Evolutionary conservation across 2,329 filamentous ascomycete species (phyloP), one percentile per base, ranked within the genome.

Genomic region (Aspergillus jensenii): DNA sequence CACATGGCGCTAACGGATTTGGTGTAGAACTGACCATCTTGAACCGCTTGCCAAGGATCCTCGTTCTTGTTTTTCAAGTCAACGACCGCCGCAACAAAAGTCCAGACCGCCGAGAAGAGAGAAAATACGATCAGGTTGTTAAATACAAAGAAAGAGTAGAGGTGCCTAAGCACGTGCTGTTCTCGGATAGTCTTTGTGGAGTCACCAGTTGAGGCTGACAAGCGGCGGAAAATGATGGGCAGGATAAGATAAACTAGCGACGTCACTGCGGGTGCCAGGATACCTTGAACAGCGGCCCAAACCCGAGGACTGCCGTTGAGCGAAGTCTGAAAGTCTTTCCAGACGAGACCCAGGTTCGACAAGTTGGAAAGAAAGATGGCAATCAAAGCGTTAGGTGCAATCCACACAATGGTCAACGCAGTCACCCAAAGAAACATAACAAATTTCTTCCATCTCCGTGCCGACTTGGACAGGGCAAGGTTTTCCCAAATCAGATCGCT

Each of bases 401-500:
- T 88, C 90, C 93, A 99, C 7, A 96, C 71, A 1, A 96, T 59
- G 0, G 93, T 98, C 52, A 99, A 77, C 0, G 93, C 67, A 3
- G 84, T 79, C 43, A 96, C 88, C 91, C 93, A 97, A 56, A 96
- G 74, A 59, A 89, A 89, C 76, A 95, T 96, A 67, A 91, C 81
- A 61, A 93, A 82, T 40, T 88, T 82, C 66, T 89, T 89, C 78
- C 89, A 90, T 61, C 83, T 84, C 53, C 93, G 85, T 1, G 87
- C 84, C 27, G 84, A 79, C 40, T 87, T 87, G 15, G 82, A 85
- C 56, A 98, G 78, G 6, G 86, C 83, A 78, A 99, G 84, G 68
- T 99, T 99, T 71, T 91, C 89, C 95, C 95, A 99, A 63, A 99
- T 96, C 53, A 99, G 85, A 71, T 98, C 93, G 70, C 90, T 91